Conservation (phyloP, 129 eudicot species). For the Flaveria robusta region DNA sequence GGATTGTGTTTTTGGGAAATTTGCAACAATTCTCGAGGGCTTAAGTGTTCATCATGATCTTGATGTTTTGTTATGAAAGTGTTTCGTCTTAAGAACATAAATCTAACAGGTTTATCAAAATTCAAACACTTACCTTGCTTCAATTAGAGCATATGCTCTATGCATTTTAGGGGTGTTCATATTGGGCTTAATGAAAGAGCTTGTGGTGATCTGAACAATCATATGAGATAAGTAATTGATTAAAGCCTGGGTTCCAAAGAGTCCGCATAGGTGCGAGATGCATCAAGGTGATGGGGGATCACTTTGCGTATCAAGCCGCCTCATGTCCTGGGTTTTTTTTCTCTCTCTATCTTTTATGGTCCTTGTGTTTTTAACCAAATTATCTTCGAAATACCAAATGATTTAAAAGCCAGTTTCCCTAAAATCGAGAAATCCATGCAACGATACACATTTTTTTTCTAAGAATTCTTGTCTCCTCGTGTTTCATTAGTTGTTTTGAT, state of each 20-base stretch:
- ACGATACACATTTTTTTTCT: background rate
- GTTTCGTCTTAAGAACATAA: too few relatives aligned
- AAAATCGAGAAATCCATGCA: background rate
- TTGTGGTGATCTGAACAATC: background rate
- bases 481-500: background rate
- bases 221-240: background rate
- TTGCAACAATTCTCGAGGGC: background rate
- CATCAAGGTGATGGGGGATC: background rate
- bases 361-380: background rate
- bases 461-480: background rate
- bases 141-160: too few relatives aligned
- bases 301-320: background rate
- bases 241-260: background rate
- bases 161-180: background rate
- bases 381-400: background rate
- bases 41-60: background rate
- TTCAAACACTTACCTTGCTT: too few relatives aligned
- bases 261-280: background rate
- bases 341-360: background rate
- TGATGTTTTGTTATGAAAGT: background rate
- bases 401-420: background rate
- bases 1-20: slow-evolving; percentile 3
- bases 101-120: background rate
- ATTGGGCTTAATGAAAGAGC: too few relatives aligned
- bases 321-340: background rate